phyloP scores from a whole-genome alignment of 75 land plant genomes.

The Larix kaempferi region DNA sequence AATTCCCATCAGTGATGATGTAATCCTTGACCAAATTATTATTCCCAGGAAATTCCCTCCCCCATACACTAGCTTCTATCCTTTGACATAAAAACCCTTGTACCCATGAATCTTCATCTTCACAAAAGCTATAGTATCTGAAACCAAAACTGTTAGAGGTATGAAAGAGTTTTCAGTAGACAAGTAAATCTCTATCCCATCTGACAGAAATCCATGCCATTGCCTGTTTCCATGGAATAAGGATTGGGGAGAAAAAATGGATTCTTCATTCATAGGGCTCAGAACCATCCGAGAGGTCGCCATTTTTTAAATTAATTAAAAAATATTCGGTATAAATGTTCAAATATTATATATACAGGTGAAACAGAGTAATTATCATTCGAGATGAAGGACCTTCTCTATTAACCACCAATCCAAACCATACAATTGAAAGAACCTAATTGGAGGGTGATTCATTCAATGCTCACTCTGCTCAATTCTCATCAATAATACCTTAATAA shows the following conservation, averaged over 20 bases:
- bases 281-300: slow-evolving; percentile 20
- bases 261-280: slow-evolving; percentile 15
- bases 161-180: slow-evolving; percentile 50
- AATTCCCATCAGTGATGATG: slow-evolving; percentile 69
- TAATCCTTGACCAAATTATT: slow-evolving; percentile 60
- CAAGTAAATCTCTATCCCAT: slow-evolving; percentile 64
- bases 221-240: not conserved
- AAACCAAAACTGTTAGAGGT: slow-evolving; percentile 63
- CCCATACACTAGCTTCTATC: slow-evolving; percentile 71
- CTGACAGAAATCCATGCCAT: slow-evolving; percentile 19
- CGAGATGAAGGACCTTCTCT: too few species aligned
- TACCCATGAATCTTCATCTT: slow-evolving; percentile 69
- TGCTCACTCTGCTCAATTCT: too few species aligned
- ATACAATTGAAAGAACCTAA: too few species aligned
- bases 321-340: too few species aligned
- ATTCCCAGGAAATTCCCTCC: slow-evolving; percentile 68
- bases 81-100: slow-evolving; percentile 70
- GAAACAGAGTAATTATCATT: too few species aligned
- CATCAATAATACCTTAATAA: too few species aligned
- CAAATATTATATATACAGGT: too few species aligned
- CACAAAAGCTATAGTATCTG: slow-evolving; percentile 86
- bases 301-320: slow-evolving; percentile 3
- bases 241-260: not conserved
- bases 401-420: too few species aligned
- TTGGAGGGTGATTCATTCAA: too few species aligned